A percentile compares a stretch with the other conserved stretches of the same genome.
Conservation (phyloP, 2,329 filamentous ascomycete genomes). For the Trichophyton schoenleinii region DNA sequence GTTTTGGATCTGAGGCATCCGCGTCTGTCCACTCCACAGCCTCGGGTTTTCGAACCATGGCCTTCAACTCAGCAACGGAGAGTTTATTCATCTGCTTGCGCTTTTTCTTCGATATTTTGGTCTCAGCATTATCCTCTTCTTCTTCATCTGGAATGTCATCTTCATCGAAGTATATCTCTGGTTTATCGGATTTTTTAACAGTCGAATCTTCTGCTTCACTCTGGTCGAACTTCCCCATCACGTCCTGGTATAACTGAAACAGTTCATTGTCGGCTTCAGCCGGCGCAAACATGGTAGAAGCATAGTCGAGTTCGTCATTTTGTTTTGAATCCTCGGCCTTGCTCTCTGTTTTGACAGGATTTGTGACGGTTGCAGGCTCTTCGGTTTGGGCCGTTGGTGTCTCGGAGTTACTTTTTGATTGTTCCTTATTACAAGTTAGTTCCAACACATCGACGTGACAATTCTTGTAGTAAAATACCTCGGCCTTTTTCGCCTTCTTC, state of each 20-base stretch:
- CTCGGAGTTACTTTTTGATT: slow-evolving; percentile 6
- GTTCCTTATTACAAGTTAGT: slow-evolving; percentile 4
- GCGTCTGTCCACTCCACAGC: slow-evolving; percentile 97
- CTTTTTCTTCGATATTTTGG: slow-evolving; percentile 86
- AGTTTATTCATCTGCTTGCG: slow-evolving; percentile 83
- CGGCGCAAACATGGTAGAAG: slow-evolving; percentile 19
- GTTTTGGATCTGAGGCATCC: slow-evolving; percentile 72
- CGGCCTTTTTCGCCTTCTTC: slow-evolving; percentile 82
- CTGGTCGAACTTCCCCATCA: slow-evolving; percentile 68
- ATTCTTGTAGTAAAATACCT: slow-evolving; percentile 29
- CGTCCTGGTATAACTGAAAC: slow-evolving; percentile 69
- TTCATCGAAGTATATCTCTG: slow-evolving; percentile 70
- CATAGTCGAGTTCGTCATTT: slow-evolving; percentile 31
- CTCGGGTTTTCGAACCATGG: slow-evolving; percentile 78
- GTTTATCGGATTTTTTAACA: slow-evolving; percentile 60
- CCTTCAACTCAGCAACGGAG: slow-evolving; percentile 90
- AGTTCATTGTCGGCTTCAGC: slow-evolving; percentile 56
- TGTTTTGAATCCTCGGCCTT: slow-evolving; percentile 12
- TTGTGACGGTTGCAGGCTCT: slow-evolving; percentile 2
- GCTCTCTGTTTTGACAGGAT: slow-evolving; percentile 1
- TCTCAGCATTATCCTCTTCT: slow-evolving; percentile 46
- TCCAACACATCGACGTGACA: not conserved
- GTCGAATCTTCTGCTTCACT: slow-evolving; percentile 50
- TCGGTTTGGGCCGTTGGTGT: slow-evolving; percentile 1
- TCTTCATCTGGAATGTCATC: slow-evolving; percentile 75